Percentiles rank a stretch among this genome's conserved stretches.
phyloP scores from a whole-genome alignment of 495 filamentous ascomycete genomes.

The Platismatia glauca region DNA sequence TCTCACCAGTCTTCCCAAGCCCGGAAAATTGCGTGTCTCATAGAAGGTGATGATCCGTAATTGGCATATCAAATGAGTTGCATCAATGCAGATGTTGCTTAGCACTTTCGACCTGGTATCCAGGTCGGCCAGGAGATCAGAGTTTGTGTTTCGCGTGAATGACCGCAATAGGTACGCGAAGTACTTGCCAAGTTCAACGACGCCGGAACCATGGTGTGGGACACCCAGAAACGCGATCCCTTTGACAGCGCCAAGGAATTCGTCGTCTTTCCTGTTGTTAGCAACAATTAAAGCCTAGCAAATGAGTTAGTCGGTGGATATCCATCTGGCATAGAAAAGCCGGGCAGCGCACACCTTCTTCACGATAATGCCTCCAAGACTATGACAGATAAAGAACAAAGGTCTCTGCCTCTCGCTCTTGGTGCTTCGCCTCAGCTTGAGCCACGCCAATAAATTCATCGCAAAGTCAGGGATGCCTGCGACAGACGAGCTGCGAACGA shows the following conservation, averaged over 20 bases:
- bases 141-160: conserved; percentile 8
- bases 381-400: conserved; percentile 54
- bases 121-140: conserved; percentile 10
- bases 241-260: background rate
- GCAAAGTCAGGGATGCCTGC: conserved; percentile 12
- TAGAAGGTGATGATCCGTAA: conserved; percentile 9
- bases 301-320: background rate
- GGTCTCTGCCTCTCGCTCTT: conserved; percentile 26
- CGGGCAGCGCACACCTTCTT: conserved; percentile 32
- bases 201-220: conserved; percentile 8
- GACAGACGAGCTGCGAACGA: conserved; percentile 11
- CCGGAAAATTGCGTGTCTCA: conserved; percentile 7
- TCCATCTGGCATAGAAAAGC: background rate
- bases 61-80: conserved; percentile 8
- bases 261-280: conserved; percentile 7
- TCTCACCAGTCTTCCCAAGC: conserved; percentile 7
- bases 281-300: conserved; percentile 12
- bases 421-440: conserved; percentile 1
- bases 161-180: conserved; percentile 4
- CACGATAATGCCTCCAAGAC: conserved; percentile 52
- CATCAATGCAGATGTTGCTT: conserved; percentile 4
- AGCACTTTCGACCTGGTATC: conserved; percentile 8
- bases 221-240: conserved; percentile 8
- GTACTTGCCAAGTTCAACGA: conserved; percentile 7
- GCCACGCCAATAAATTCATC: conserved; percentile 8